Evolutionary conservation across 2,329 filamentous ascomycete species (phyloP).

Genomic region (Phialophora chinensis): DNA sequence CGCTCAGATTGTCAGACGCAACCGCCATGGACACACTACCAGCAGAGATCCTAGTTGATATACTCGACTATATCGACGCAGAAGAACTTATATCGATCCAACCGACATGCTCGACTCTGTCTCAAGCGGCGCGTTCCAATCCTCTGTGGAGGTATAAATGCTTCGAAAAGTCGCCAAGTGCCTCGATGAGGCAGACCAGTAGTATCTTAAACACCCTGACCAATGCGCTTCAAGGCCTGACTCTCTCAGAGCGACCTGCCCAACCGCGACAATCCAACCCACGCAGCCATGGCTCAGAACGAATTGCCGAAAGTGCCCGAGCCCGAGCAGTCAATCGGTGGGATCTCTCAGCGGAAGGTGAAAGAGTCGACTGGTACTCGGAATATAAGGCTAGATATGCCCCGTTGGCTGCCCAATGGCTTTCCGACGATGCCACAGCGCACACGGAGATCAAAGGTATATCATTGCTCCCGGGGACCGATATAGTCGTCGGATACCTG

Average conservation of each 20-base stretch:
- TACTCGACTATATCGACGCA: slow-evolving; percentile 57
- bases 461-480: slow-evolving; percentile 48
- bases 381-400: slow-evolving; percentile 86
- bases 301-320: slow-evolving; percentile 48
- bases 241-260: slow-evolving; percentile 26
- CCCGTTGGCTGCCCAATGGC: slow-evolving; percentile 75
- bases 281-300: slow-evolving; percentile 35
- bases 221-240: slow-evolving; percentile 42
- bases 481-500: slow-evolving; percentile 62
- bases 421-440: slow-evolving; percentile 60
- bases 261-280: neutral
- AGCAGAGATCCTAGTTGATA: slow-evolving; percentile 68
- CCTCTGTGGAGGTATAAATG: slow-evolving; percentile 77
- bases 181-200: slow-evolving; percentile 43
- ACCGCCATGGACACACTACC: slow-evolving; percentile 61
- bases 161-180: slow-evolving; percentile 73
- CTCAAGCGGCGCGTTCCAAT: slow-evolving; percentile 73
- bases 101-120: slow-evolving; percentile 69
- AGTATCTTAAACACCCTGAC: slow-evolving; percentile 37
- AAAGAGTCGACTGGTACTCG: slow-evolving; percentile 81
- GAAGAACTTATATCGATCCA: slow-evolving; percentile 71
- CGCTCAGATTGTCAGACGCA: neutral
- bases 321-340: slow-evolving; percentile 74
- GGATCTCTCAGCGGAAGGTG: slow-evolving; percentile 76
- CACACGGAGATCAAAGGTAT: slow-evolving; percentile 44